Conservation (phyloP, 352 stramenopile species). For the Pilasporangium apinafurcum region DNA sequence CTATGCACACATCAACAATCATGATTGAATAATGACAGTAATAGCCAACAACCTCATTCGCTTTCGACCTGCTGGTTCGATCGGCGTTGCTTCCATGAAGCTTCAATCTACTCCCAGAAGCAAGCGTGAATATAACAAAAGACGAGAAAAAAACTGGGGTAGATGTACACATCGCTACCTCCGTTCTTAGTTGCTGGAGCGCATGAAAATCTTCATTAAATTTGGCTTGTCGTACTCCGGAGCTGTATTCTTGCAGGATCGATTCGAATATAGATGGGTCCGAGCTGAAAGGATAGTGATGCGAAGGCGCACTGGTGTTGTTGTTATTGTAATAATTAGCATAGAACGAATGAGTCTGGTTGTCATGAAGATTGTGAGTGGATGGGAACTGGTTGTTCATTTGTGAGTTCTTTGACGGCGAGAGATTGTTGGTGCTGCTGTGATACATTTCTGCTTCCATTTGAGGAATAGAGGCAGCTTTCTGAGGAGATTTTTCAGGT, state of each 20-base stretch:
- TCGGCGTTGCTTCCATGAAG: slow-evolving; percentile 12
- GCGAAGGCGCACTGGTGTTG: not conserved
- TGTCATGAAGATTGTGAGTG: too few species aligned
- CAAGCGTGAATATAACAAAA: not conserved
- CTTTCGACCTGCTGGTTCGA: slow-evolving; percentile 6
- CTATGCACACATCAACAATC: not conserved
- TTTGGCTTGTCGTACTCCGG: slow-evolving; percentile 10
- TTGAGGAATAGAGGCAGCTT: slow-evolving; percentile 3
- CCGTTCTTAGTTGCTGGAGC: slow-evolving; percentile 25
- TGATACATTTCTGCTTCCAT: slow-evolving; percentile 6
- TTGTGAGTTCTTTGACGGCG: slow-evolving; percentile 4
- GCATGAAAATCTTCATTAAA: slow-evolving; percentile 35
- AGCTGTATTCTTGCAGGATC: slow-evolving; percentile 27
- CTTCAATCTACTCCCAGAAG: slow-evolving; percentile 3
- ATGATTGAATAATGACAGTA: not conserved
- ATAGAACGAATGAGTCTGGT: too few species aligned
- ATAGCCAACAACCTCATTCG: not conserved
- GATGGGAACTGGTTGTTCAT: too few species aligned
- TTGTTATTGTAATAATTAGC: not conserved
- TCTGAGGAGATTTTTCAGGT: slow-evolving; percentile 5
- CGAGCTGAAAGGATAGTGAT: slow-evolving; percentile 11
- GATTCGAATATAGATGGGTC: slow-evolving; percentile 46
- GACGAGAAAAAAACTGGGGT: not conserved
- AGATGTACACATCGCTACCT: slow-evolving; percentile 17
- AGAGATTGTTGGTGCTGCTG: slow-evolving; percentile 1